Base-by-base conservation (phyloP, 805 yeast genomes). In the Pichia exigua region DNA sequence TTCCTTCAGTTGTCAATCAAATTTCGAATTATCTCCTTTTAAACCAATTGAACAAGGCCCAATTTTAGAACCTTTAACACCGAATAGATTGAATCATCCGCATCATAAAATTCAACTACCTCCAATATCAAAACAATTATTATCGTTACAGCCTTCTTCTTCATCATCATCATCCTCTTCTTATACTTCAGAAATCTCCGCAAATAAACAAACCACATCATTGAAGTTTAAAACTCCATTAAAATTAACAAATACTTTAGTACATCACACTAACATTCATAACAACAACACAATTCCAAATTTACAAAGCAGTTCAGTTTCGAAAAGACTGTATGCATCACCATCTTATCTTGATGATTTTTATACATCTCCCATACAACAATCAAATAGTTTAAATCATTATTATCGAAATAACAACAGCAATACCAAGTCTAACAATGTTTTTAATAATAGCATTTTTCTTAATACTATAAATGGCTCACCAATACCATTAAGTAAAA, bases 291-390 rank as follows among this genome's bases (percentile, higher is more conserved):
- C 42, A 27, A 11, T 9, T 22, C 5, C 18, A 21, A 43, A 50
- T 13, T 12, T 30, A 30, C 35, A 11, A 13, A 30, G 13, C n/a
- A 49, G 49, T 20, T 71, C 80, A 10, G 69, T 74, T 20, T 65
- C 75, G 62, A 75, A 73, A 56, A 79, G 75, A 59, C 67, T 79
- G 44, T 81, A 87, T 85, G 76, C 79, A 59, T 80, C 86, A 21
- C 87, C 87, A 15, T 74, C 82, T 2, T 81, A 79, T 59, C 68
- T 82, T 51, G 87, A 83, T 53, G 88, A 83, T 58, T 83, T 83
- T 61, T 80, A 82, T 58, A 76, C 81, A 42, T 78, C 84, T 22
- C 79, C 80, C 49, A 66, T 56, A 30, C 56, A 58, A 30, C 56
- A 58, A 8, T 52, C 47, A 15, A 26, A 18, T 30, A 38, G n/a